Conservation (phyloP, 163 green algal genomes). For the Chlamydomonas reinhardtii region DNA sequence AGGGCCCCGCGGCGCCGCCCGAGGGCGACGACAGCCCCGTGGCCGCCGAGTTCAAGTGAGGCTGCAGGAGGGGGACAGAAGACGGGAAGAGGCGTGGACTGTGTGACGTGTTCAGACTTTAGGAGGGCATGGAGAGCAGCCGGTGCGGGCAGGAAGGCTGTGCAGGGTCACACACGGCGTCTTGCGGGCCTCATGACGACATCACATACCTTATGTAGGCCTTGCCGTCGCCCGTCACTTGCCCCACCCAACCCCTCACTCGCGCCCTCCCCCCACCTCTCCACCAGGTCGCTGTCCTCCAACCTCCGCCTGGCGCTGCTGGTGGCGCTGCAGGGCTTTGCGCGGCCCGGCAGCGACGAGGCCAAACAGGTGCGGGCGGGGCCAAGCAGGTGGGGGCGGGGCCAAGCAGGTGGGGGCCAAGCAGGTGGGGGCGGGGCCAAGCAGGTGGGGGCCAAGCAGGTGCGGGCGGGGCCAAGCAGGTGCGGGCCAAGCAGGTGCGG, state of each 20-base stretch:
- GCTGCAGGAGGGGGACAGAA: background rate
- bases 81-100: no score
- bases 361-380: conserved; percentile 12
- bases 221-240: no score
- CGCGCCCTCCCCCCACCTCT: no score
- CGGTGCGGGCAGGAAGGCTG: no score
- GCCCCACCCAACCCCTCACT: no score
- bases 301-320: conserved; percentile 29
- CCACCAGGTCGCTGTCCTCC: conserved; percentile 1
- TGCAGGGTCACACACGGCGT: no score
- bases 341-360: conserved; percentile 29
- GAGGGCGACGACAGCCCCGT: conserved; percentile 38
- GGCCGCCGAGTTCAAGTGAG: conserved; percentile 26
- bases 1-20: conserved; percentile 24
- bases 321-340: conserved; percentile 19
- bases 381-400: background rate
- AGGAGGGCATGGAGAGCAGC: no score
- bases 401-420: conserved; percentile 18
- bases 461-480: background rate
- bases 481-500: conserved; percentile 17
- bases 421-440: background rate
- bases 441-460: conserved; percentile 16
- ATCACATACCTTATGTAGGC: no score
- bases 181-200: no score
- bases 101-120: no score